These are phyloP conservation scores for Orbilia oligospora DNA, from an alignment of 2,329 filamentous ascomycete species.

Conservation along the genomic window DNA sequence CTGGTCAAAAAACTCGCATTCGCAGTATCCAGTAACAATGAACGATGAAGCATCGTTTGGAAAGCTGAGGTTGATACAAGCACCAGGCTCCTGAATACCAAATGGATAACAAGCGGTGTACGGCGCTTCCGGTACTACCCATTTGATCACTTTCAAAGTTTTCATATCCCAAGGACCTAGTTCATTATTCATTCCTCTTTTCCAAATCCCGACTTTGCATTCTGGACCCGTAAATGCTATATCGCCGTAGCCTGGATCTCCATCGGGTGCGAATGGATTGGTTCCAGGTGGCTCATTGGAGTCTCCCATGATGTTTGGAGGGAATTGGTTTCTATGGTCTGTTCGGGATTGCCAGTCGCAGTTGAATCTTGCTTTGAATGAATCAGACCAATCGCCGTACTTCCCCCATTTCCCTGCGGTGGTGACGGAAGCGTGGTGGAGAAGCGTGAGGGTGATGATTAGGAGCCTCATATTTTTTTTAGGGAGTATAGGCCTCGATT, in stretches of 20 bases:
- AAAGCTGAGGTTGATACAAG: not conserved
- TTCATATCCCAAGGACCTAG: not conserved
- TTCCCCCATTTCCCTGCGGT: not conserved
- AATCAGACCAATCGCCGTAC: not conserved
- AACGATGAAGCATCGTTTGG: not conserved
- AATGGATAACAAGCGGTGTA: constrained; percentile 6
- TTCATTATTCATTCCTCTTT: not conserved
- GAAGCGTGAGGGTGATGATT: not conserved
- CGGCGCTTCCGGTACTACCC: not conserved
- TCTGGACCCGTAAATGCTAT: constrained; percentile 7
- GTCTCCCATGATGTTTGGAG: not conserved
- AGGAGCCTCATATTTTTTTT: not conserved
- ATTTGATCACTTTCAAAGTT: not conserved
- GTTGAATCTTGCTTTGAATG: not conserved
- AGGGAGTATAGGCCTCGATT: not conserved
- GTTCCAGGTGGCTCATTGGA: constrained; percentile 1
- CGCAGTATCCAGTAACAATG: constrained; percentile 37
- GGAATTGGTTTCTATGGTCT: not conserved
- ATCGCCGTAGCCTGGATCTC: too few species aligned
- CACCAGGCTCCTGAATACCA: not conserved
- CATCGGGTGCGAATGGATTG: not conserved
- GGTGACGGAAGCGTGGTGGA: not conserved
- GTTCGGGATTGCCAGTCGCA: not conserved
- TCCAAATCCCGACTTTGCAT: constrained; percentile 11
- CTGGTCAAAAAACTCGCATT: constrained; percentile 40